Base-by-base conservation (phyloP, 2,329 filamentous ascomycete species). In the Fonsecaea pedrosoi region DNA sequence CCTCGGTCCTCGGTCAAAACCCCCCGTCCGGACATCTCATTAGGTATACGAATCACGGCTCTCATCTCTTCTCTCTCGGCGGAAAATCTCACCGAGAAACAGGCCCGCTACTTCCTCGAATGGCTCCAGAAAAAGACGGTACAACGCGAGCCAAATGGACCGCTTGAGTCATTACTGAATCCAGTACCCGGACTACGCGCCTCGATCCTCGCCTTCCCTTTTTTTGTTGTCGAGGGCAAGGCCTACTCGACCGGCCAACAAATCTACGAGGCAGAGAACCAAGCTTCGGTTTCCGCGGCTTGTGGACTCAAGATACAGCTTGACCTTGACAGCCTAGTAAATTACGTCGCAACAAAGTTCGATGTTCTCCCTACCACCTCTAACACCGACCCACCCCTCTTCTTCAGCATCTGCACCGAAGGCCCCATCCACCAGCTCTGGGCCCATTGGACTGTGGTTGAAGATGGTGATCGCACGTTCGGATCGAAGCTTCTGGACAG, bases 371-470 rank as follows among this genome's bases (percentile, higher is more conserved):
- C 48, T 53, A 32, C 30, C 0, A 32, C 1, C 2, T 45, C 13
- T 1, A 57, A 34, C 13, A 21, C 9, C 37, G 38, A 58, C 57
- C 60, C 69, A 21, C 70, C 57, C 1, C 59, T 73, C 30, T 69
- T 72, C 63, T 73, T 73, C 66, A 50, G 70, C 40, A 71, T 73
- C 61, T 65, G 38, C 54, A 73, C 68, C 21, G 13, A 73, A 63
- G 71, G 71, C 61, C 71, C 71, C 37, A 50, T 69, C 50, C 66
- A 70, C 58, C 64, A 72, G 71, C 66, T 73, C 60, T 73, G 62
- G 68, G 60, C 58, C 54, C 70, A 73, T 35, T 60, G 32, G 12
- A 64, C 62, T 10, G 4, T 12, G 1, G 15, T 37, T 45, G 62
- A 64, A 3, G 55, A 4, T 35, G 62, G 32, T 50, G 3, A 4